Percentiles rank a stretch among this genome's conserved stretches.
phyloP scores from a whole-genome alignment of 176 grass and related monocot species.

The Phoenix roebelenii region DNA sequence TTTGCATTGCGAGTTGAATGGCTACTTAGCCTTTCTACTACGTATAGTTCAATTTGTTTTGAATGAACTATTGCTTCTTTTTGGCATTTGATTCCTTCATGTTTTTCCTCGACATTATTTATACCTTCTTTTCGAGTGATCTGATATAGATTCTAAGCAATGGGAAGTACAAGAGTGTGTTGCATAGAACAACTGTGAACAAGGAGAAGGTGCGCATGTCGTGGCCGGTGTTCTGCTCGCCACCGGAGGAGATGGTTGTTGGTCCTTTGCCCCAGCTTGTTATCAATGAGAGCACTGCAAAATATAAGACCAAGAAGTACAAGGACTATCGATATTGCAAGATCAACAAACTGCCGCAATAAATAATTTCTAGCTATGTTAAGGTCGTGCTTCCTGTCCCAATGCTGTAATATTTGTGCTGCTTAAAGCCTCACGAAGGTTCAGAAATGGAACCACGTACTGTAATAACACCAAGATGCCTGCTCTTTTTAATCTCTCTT shows the following conservation, averaged over 20 bases:
- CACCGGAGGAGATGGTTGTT: conserved; percentile 6
- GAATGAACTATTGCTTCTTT: too few species aligned
- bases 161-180: conserved; percentile 21
- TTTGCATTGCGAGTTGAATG: too few species aligned
- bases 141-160: conserved; percentile 13
- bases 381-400: too few species aligned
- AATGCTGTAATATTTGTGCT: too few species aligned
- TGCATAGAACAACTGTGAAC: conserved; percentile 14
- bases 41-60: too few species aligned
- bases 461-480: too few species aligned
- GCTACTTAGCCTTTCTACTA: too few species aligned
- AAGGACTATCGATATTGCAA: conserved; percentile 11
- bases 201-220: conserved; percentile 22
- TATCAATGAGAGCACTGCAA: neutral
- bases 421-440: too few species aligned
- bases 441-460: too few species aligned
- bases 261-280: conserved; percentile 12
- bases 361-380: neutral
- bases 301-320: neutral
- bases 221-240: conserved; percentile 13
- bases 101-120: neutral
- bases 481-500: too few species aligned
- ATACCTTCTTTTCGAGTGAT: too few species aligned
- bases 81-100: neutral
- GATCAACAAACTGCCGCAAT: conserved; percentile 10